Percentiles rank a stretch among this genome's conserved stretches.
Evolutionary conservation across 768 basidiomycete genomes (phyloP).

Genomic region (Leccinum boreale): DNA sequence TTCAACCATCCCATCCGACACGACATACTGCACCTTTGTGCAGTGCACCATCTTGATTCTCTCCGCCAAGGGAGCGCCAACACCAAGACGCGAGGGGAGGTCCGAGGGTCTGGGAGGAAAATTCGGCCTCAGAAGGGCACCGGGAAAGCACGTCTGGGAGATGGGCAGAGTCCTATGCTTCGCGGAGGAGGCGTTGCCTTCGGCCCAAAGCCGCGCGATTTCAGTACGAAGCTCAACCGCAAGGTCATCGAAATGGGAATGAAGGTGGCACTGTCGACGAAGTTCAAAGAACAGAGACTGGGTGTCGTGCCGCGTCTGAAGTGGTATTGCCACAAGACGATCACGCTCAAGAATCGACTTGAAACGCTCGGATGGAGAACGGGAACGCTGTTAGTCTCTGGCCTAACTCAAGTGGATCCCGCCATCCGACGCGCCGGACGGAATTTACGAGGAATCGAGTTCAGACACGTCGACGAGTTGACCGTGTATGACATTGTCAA

Average conservation of each 20-base stretch:
- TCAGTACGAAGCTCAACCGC: constrained; percentile 86
- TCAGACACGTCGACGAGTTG: constrained; percentile 61
- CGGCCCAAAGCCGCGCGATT: constrained; percentile 89
- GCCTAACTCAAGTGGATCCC: constrained; percentile 49
- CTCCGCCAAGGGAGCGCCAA: constrained; percentile 89
- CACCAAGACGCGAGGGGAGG: constrained; percentile 90
- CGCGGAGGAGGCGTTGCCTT: constrained; percentile 92
- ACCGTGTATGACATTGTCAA: constrained; percentile 81
- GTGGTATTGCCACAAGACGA: constrained; percentile 75
- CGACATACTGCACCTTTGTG: constrained; percentile 91
- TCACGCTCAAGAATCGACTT: constrained; percentile 59
- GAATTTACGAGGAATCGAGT: constrained; percentile 69
- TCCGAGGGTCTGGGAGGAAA: constrained; percentile 85
- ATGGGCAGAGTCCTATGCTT: constrained; percentile 81
- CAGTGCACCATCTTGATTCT: constrained; percentile 82
- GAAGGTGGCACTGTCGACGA: constrained; percentile 82
- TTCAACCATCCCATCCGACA: constrained; percentile 87
- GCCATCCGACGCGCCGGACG: constrained; percentile 59
- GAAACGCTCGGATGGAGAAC: constrained; percentile 63
- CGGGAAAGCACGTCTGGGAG: constrained; percentile 87
- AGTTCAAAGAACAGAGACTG: constrained; percentile 70
- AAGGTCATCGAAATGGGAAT: constrained; percentile 94
- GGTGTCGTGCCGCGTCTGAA: constrained; percentile 71
- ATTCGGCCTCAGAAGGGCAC: constrained; percentile 90
- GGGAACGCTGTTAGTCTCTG: constrained; percentile 71